Evolutionary conservation across 257 asterid species (phyloP).

Genomic region (Voacanga thouarsii): DNA sequence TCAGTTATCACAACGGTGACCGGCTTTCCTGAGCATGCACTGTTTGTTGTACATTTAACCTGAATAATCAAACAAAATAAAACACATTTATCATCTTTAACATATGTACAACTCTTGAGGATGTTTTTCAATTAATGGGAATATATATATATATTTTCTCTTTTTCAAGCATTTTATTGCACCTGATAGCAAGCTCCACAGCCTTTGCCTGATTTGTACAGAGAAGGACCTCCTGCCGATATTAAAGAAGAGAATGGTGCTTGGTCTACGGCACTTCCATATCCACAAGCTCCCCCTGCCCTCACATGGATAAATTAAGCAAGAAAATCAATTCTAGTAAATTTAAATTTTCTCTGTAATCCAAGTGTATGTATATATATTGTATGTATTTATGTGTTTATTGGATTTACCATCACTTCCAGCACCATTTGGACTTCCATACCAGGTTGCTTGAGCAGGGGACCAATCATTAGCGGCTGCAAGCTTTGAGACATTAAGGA

Average conservation of each 20-base stretch:
- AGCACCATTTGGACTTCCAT: slow-evolving; percentile 74
- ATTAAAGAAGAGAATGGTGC: slow-evolving; percentile 69
- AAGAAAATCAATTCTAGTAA: no score
- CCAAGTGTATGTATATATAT: no score
- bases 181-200: slow-evolving; percentile 91
- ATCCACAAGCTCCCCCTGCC: slow-evolving; percentile 91
- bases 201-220: slow-evolving; percentile 55
- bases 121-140: no score
- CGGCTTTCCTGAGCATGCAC: slow-evolving; percentile 72
- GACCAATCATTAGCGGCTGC: slow-evolving; percentile 53
- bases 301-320: neutral
- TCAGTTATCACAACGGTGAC: slow-evolving; percentile 80
- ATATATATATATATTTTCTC: no score
- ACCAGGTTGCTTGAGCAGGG: slow-evolving; percentile 80
- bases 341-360: no score
- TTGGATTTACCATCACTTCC: slow-evolving; percentile 67
- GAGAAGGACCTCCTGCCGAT: slow-evolving; percentile 68
- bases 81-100: neutral
- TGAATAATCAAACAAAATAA: slow-evolving; percentile 8
- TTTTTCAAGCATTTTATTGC: neutral
- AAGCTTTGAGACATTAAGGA: slow-evolving; percentile 34
- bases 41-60: slow-evolving; percentile 60
- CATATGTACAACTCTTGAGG: no score
- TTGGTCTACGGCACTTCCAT: slow-evolving; percentile 49
- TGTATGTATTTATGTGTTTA: no score